A percentile compares a stretch with the other conserved stretches of the same genome.
These are phyloP conservation scores for Tylopilus sp. DNA, from an alignment of 1,284 basidiomycete species.

Conservation along the genomic window DNA sequence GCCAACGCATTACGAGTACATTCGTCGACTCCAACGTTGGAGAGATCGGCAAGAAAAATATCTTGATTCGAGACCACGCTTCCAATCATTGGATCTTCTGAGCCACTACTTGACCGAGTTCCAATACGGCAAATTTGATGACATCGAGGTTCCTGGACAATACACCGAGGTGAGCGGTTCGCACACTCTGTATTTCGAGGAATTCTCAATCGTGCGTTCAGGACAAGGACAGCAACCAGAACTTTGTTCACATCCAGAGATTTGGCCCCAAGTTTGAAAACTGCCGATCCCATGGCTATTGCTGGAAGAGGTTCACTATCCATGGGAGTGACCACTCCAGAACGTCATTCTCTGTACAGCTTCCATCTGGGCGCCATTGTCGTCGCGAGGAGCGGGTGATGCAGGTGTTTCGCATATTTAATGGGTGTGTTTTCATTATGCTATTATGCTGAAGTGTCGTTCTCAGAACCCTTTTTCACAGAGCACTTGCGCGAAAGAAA, in stretches of 20 bases:
- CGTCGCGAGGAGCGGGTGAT: constrained; percentile 92
- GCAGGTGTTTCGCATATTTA: constrained; percentile 90
- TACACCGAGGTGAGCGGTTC: constrained; percentile 75
- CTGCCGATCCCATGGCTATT: constrained; percentile 78
- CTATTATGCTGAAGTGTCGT: background rate
- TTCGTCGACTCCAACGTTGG: constrained; percentile 88
- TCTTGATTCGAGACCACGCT: constrained; percentile 77
- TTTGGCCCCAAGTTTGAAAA: constrained; percentile 92
- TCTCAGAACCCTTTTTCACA: constrained; percentile 33
- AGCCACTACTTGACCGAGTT: constrained; percentile 97
- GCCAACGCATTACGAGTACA: constrained; percentile 83
- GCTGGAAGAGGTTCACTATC: constrained; percentile 87
- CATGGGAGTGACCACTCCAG: constrained; percentile 89
- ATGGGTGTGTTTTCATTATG: constrained; percentile 54
- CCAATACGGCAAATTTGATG: constrained; percentile 96
- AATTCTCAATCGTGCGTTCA: constrained; percentile 30
- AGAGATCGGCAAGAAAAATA: constrained; percentile 86
- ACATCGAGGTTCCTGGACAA: constrained; percentile 97
- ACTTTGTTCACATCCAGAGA: constrained; percentile 88
- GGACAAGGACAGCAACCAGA: constrained; percentile 93
- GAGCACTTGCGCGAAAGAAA: constrained; percentile 81
- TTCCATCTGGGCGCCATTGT: constrained; percentile 82
- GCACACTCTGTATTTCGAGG: background rate
- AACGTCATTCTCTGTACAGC: constrained; percentile 88
- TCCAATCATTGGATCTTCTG: constrained; percentile 84